These are phyloP conservation scores for Yarrowia porcina DNA, from an alignment of 805 yeast genomes.

Conservation along the genomic window DNA sequence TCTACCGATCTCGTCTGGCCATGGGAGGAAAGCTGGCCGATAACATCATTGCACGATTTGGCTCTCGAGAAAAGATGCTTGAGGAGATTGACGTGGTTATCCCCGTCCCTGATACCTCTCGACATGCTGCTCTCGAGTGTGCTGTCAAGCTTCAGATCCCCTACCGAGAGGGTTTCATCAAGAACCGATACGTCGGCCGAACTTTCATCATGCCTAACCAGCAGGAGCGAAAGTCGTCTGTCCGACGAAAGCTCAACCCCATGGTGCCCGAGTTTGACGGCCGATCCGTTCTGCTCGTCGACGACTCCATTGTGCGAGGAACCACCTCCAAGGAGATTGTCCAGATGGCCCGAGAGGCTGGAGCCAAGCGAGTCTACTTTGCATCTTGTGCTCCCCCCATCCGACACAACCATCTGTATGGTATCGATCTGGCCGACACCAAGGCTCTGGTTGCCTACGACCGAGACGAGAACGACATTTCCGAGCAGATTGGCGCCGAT, in stretches of 20 bases:
- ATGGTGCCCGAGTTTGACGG: conserved; percentile 90
- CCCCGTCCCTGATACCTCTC: conserved; percentile 98
- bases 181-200: conserved; percentile 94
- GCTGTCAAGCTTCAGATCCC: conserved; percentile 77
- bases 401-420: conserved; percentile 91
- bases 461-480: conserved; percentile 70
- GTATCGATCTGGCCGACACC: conserved; percentile 95
- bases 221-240: conserved; percentile 87
- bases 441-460: conserved; percentile 88
- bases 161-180: conserved; percentile 95
- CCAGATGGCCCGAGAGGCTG: conserved; percentile 98
- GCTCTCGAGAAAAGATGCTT: conserved; percentile 45
- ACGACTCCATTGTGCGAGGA: conserved; percentile 96
- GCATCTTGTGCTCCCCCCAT: conserved; percentile 99
- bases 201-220: conserved; percentile 99
- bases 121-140: conserved; percentile 90
- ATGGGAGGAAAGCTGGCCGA: conserved; percentile 91
- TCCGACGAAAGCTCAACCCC: conserved; percentile 91
- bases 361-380: conserved; percentile 90
- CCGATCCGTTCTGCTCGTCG: conserved; percentile 83
- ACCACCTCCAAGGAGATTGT: conserved; percentile 96
- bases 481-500: conserved; percentile 82
- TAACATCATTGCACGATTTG: conserved; percentile 51
- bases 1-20: conserved; percentile 83
- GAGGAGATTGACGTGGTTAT: conserved; percentile 85